Evolutionary conservation across 1,139 yeast species (phyloP), one percentile per base, ranked within the genome.

Genomic region (Protomyces inundatus): DNA sequence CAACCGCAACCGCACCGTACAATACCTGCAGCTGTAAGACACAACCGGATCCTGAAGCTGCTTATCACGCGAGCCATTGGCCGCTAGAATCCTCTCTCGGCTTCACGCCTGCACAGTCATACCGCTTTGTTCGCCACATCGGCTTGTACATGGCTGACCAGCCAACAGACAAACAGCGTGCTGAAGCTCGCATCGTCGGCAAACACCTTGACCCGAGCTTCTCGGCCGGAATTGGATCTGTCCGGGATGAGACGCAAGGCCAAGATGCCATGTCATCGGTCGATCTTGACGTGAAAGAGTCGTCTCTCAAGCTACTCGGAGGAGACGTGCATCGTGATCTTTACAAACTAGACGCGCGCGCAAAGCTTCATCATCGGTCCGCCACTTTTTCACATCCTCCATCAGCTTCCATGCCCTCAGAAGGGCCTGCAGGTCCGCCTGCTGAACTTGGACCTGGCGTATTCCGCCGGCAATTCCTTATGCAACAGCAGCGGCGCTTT

Each of bases 321-420:
- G 97, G 95, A 10, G 97, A 90, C 71, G 85, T 90, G 56, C 88
- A 95, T 5, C 79, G 96, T 66, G 95, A 88, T 69, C 79, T 90
- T 51, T 88, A 88, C 75, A 86, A 85, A 69, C 82, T 91, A 30
- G 84, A 54, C 14, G 64, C 64, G 3, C 64, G 58, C 16, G 45
- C 64, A 14, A 48, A 37, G 33, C 50, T 60, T 30, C 65, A 53
- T 4, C 68, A 65, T 7, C 77, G 79, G 37, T 74, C 81, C 50
- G 76, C 81, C 4, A 79, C 82, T 1, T 77, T 80, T 66, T 77
- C 76, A 16, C 75, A 73, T 37, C 76, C 76, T 23, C 23, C 23
- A 23, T 23, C 23, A 23, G 23, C 23, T 23, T 23, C 23, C 2
- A 23, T 23, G 23, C 23, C 23, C 23, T 23, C 23, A 23, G 23